These are phyloP conservation scores for Exophiala sp. DNA, from an alignment of 2,329 filamentous ascomycete species.

Conservation along the genomic window DNA sequence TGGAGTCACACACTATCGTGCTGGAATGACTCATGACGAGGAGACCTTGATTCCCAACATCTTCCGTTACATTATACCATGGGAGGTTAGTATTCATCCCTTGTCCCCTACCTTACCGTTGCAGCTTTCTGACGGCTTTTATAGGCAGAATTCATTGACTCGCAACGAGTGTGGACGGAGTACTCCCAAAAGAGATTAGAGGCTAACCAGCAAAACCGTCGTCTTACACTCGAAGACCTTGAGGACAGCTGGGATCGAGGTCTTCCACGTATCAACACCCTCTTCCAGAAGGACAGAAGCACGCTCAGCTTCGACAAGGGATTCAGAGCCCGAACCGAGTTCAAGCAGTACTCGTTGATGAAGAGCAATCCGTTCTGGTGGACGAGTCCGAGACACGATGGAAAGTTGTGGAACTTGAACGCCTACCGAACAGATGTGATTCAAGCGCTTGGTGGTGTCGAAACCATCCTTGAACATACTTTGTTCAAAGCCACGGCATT, in stretches of 20 bases:
- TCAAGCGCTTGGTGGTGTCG: conserved; percentile 90
- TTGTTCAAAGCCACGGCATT: conserved; percentile 97
- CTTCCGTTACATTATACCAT: conserved; percentile 98
- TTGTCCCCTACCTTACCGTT: too few species aligned
- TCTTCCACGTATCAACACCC: conserved; percentile 93
- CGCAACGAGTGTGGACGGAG: conserved; percentile 97
- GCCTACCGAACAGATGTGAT: conserved; percentile 96
- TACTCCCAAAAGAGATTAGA: conserved; percentile 97
- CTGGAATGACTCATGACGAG: conserved; percentile 97
- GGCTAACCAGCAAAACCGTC: conserved; percentile 93
- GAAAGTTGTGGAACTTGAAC: conserved; percentile 96
- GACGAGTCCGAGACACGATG: conserved; percentile 95
- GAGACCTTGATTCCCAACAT: conserved; percentile 98
- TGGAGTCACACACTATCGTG: conserved; percentile 92
- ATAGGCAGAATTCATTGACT: conserved; percentile 81
- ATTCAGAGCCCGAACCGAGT: conserved; percentile 90
- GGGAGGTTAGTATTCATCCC: conserved; percentile 55
- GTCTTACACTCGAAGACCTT: conserved; percentile 89
- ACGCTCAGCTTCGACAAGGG: conserved; percentile 98
- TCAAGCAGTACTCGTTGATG: conserved; percentile 98
- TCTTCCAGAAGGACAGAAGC: conserved; percentile 97
- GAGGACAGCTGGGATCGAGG: conserved; percentile 99
- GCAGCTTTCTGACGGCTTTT: too few species aligned
- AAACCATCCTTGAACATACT: conserved; percentile 95
- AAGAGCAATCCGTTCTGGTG: conserved; percentile 99